Base-by-base conservation (phyloP, 768 basidiomycete genomes). In the Phaffia australis region DNA sequence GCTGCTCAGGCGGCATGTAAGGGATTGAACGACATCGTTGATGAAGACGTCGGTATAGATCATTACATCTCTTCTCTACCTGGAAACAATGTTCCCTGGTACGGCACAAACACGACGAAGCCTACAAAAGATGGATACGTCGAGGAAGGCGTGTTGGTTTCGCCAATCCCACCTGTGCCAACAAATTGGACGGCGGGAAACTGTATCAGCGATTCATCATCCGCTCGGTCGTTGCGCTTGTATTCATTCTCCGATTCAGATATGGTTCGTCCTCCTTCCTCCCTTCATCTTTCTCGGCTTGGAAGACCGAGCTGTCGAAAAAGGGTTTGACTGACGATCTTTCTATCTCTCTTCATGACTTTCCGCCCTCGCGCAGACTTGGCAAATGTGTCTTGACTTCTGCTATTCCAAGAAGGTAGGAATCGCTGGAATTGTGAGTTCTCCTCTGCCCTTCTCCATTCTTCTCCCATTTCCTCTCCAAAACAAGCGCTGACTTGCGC, bases 1-100 rank as follows among this genome's bases (percentile, higher is more conserved):
- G 69, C 60, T 19, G 58, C 71, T 29, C 71, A 72, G 14, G 19
- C 57, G 5, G 69, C 72, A 15, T 77, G 76, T 66, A 60, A 68
- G 42, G 73, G 74, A 21, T 63, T 74, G 62, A 75, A 73, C 69
- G 60, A 69, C 15, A 63, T 73, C 56, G 73, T 77, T 61, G 68
- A 75, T 65, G 76, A 77, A 63, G 73, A 75, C 52, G 70, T 75
- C 42, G 76, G 76, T 19, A 57, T 70, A 21, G 72, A 70, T 29
- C 62, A 71, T 50, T 51, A 69, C 18, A 72, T 77, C 66, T 27
- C 54, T 1, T 35, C 60, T 6, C 65, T 77, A 0, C 76, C 77
- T 21, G 77, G 77, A 35, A 69, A 77, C 72, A 67, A 67, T 56
- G 60, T 55, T 1, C 51, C 76, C 42, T 76, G 74, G 74, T 71